A percentile compares a stretch with the other conserved stretches of the same genome.
These are phyloP conservation scores for Diversispora eburnea DNA, from an alignment of 192 early-diverging fungal genomes.

Conservation along the genomic window DNA sequence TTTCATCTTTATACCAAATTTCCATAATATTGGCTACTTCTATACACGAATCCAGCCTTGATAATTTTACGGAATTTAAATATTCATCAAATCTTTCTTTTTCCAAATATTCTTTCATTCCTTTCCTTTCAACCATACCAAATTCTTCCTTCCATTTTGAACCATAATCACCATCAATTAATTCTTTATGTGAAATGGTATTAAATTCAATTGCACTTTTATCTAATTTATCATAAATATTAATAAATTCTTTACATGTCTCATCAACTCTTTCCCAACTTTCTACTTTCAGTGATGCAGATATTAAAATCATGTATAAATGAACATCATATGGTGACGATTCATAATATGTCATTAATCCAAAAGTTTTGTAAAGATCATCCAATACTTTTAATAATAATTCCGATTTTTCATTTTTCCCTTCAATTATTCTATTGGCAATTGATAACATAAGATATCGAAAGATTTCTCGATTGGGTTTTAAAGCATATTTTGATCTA, in stretches of 20 bases:
- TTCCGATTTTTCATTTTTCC: neutral
- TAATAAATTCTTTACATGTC: conserved; percentile 10
- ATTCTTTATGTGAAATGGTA: neutral
- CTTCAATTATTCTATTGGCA: conserved; percentile 12
- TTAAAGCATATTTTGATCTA: conserved; percentile 17
- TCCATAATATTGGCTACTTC: neutral
- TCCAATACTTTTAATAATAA: conserved; percentile 1
- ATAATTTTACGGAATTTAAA: neutral
- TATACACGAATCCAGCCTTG: conserved; percentile 2
- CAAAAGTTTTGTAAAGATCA: conserved; percentile 25
- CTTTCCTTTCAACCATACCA: neutral
- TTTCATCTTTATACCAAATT: conserved; percentile 4
- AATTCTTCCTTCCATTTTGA: too few species aligned
- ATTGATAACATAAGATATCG: conserved; percentile 4
- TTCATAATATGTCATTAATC: conserved; percentile 26
- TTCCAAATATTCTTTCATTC: neutral
- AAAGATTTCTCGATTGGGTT: conserved; percentile 1
- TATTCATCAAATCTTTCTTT: neutral
- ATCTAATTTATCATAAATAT: neutral
- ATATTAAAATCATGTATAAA: conserved; percentile 16
- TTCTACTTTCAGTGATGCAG: conserved; percentile 11
- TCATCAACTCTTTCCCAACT: conserved; percentile 9
- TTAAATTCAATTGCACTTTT: neutral
- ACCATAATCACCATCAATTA: too few species aligned
- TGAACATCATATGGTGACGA: conserved; percentile 17